Evolutionary conservation across 192 early-diverging fungal genomes (phyloP), one percentile per base, ranked within the genome.

Genomic region (Linnemannia hyalina): DNA sequence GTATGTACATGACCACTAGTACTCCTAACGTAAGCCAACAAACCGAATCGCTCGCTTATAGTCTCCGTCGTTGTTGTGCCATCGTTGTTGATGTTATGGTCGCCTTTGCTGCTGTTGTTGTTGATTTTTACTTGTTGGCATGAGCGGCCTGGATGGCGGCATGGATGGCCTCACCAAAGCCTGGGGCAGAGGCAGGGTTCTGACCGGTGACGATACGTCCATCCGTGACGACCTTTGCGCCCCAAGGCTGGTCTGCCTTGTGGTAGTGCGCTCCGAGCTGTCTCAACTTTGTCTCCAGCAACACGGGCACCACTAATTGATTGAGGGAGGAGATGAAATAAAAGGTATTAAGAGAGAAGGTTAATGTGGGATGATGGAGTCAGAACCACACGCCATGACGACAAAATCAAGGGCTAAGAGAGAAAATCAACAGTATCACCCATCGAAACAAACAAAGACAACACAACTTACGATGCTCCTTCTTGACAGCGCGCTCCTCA

Each of bases 151-250:
- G 70, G 70, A 85, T 85, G 60, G 83, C 83, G 40, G 78, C 75
- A 68, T 85, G 83, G 52, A 85, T 70, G 26, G 83, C 83, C 70
- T 85, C 83, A 44, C 78, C 83, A 57, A 85, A 80, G 1, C n/a
- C 78, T 13, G 42, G 87, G 36, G 93, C 93, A 86, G 91, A 92
- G 54, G 93, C 91, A 3, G 95, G 95, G 84, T 95, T 94, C 72
- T 93, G 91, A 36, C 95, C 94, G 10, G 95, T 95, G 26, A 95
- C 92, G 26, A 96, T 70, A 23, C 91, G 88, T 0, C 95, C 95
- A 70, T 96, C 95, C 0, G 87, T 85, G 54, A 85, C 83, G 22
- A 85, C 83, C 75, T 85, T 87, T 73, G 80, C 91, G 54, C 88
- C 91, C 63, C 88, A 93, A 29, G 89, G 90, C n/a, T 76, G 74